phyloP scores from a whole-genome alignment of 495 filamentous ascomycete species.

The Lichenothelia convexa region DNA sequence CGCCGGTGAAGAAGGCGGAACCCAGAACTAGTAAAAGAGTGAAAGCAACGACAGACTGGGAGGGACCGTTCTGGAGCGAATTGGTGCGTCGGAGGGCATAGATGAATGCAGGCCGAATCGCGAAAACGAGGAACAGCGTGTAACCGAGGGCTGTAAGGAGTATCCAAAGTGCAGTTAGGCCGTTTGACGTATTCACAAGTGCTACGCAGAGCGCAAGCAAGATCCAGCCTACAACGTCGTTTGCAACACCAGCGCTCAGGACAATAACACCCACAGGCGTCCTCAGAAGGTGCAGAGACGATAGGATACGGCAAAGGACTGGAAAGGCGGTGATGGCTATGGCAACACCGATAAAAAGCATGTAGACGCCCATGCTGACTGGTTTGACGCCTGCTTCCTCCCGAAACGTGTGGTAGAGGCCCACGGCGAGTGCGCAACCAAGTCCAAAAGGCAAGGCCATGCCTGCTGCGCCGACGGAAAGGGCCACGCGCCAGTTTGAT shows the following conservation, averaged over 20 bases:
- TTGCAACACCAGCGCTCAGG: constrained; percentile 84
- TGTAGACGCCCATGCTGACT: constrained; percentile 64
- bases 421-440: constrained; percentile 65
- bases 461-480: constrained; percentile 65
- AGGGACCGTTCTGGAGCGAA: constrained; percentile 76
- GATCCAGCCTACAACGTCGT: constrained; percentile 60
- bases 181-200: constrained; percentile 72
- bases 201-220: constrained; percentile 45
- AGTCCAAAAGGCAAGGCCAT: constrained; percentile 66
- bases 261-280: constrained; percentile 81
- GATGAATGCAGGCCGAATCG: constrained; percentile 60
- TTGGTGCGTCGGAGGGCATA: constrained; percentile 55
- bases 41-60: constrained; percentile 66
- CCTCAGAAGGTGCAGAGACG: constrained; percentile 72
- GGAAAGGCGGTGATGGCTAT: constrained; percentile 95
- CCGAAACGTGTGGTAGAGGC: constrained; percentile 64
- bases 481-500: constrained; percentile 71
- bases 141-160: constrained; percentile 61
- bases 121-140: constrained; percentile 57
- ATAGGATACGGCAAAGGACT: constrained; percentile 84
- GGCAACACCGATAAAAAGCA: constrained; percentile 87
- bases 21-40: constrained; percentile 63
- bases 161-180: constrained; percentile 74
- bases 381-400: constrained; percentile 39
- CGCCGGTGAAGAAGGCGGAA: constrained; percentile 88